These are phyloP conservation scores for Anacardium occidentale DNA, from an alignment of 345 rosid genomes.

Conservation along the genomic window DNA sequence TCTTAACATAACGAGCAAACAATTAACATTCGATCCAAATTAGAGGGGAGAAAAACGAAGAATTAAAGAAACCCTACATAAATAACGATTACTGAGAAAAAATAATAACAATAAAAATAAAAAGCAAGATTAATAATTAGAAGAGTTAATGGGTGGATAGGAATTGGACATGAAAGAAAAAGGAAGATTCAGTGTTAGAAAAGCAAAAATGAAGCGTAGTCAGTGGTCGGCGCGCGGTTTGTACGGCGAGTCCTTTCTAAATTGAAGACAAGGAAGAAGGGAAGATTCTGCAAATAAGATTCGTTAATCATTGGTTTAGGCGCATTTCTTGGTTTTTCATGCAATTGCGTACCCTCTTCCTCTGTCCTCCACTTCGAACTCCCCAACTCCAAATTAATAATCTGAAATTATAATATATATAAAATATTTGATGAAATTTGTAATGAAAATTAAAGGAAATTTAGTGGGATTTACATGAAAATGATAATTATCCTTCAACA, in stretches of 20 bases:
- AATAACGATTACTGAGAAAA: background rate
- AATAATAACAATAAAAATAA: too few species aligned
- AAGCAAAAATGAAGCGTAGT: background rate
- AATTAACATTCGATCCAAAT: slow-evolving; percentile 38
- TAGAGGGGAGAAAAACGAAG: background rate
- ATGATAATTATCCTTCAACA: too few species aligned
- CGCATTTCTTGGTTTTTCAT: background rate
- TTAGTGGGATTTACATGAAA: too few species aligned
- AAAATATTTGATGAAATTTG: too few species aligned
- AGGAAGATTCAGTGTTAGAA: background rate
- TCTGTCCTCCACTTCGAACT: too few species aligned
- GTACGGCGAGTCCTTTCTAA: too few species aligned
- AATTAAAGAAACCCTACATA: slow-evolving; percentile 9
- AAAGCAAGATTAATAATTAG: too few species aligned
- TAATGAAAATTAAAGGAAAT: too few species aligned
- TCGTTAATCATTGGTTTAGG: slow-evolving; percentile 2
- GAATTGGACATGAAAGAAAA: background rate
- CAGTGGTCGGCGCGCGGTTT: background rate
- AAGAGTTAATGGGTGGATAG: background rate
- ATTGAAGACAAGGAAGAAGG: too few species aligned
- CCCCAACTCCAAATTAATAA: too few species aligned
- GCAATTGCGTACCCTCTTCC: too few species aligned
- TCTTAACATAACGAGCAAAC: slow-evolving; percentile 46
- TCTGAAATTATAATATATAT: too few species aligned
- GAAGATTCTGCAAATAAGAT: background rate